Conservation (phyloP, 768 basidiomycete genomes). For the Lentinula edodes region DNA sequence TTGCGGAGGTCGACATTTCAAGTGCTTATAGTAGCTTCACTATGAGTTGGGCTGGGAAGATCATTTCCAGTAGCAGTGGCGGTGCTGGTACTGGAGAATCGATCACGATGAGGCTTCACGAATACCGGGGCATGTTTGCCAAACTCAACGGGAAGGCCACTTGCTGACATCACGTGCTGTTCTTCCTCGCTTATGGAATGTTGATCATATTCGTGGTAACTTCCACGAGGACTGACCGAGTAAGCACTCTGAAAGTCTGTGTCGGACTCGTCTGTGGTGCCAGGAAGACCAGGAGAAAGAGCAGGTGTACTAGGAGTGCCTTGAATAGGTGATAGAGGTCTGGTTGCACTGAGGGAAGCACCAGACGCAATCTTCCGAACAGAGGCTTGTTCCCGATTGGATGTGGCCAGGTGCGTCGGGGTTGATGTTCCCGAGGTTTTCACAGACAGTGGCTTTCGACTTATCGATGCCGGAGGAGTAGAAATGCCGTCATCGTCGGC, state of each 20-base stretch:
- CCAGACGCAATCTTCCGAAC: constrained; percentile 20
- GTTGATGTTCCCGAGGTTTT: neutral
- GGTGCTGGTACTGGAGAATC: constrained; percentile 50
- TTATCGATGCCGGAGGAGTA: constrained; percentile 14
- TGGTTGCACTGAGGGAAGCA: constrained; percentile 15
- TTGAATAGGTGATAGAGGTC: constrained; percentile 21
- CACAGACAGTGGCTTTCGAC: neutral
- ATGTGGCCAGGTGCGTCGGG: neutral
- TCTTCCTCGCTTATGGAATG: constrained; percentile 17
- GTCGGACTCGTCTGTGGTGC: constrained; percentile 68
- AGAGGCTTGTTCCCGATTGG: neutral
- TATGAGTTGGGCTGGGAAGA: constrained; percentile 29
- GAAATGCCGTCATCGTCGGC: constrained; percentile 22
- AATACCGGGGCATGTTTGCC: constrained; percentile 22
- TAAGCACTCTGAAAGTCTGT: constrained; percentile 87
- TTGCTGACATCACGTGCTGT: constrained; percentile 21
- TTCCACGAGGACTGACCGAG: constrained; percentile 67
- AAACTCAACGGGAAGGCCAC: constrained; percentile 25
- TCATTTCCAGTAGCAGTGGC: constrained; percentile 31
- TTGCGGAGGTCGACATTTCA: constrained; percentile 1
- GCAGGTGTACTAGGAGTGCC: constrained; percentile 30
- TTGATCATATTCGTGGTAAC: constrained; percentile 33
- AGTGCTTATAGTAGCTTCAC: constrained; percentile 28
- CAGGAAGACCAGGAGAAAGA: constrained; percentile 24
- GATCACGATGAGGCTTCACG: constrained; percentile 40